Percentiles rank a stretch among this genome's conserved stretches.
phyloP scores from a whole-genome alignment of 202 grass and related monocot genomes.

The Eragrostis tef region DNA sequence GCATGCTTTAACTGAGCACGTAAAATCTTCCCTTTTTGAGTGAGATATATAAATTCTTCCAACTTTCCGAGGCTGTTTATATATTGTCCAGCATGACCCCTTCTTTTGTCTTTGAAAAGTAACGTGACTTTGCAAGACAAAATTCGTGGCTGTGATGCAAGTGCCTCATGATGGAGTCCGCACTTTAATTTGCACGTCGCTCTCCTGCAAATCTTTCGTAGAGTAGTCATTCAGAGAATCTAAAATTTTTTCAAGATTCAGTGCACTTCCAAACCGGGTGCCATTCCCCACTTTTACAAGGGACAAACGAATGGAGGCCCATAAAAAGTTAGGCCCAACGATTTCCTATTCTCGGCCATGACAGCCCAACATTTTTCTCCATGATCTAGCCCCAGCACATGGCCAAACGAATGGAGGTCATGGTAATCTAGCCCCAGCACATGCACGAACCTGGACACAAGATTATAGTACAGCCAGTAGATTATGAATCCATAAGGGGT shows the following conservation, averaged over 20 bases:
- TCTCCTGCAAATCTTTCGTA: background rate
- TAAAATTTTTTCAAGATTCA: background rate
- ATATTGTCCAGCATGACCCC: no score
- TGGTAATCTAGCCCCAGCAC: no score
- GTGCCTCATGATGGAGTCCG: background rate
- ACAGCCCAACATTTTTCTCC: background rate
- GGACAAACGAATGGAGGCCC: background rate
- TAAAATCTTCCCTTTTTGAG: background rate
- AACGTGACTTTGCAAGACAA: background rate
- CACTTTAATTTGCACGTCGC: background rate
- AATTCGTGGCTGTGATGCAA: background rate
- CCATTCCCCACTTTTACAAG: background rate
- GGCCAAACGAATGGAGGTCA: no score
- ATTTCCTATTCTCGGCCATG: no score
- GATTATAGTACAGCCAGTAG: background rate
- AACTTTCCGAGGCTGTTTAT: background rate
- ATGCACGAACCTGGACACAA: background rate
- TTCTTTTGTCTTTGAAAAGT: slow-evolving; percentile 1
- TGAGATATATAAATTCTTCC: background rate
- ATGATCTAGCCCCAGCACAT: background rate
- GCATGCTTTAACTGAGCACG: background rate
- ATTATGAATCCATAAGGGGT: no score
- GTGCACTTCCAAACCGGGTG: background rate
- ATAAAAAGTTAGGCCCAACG: background rate
- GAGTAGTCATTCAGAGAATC: background rate